Percentiles rank a stretch among this genome's conserved stretches.
Conservation (phyloP, 2,329 filamentous ascomycete species). For the Penicillium sp. region DNA sequence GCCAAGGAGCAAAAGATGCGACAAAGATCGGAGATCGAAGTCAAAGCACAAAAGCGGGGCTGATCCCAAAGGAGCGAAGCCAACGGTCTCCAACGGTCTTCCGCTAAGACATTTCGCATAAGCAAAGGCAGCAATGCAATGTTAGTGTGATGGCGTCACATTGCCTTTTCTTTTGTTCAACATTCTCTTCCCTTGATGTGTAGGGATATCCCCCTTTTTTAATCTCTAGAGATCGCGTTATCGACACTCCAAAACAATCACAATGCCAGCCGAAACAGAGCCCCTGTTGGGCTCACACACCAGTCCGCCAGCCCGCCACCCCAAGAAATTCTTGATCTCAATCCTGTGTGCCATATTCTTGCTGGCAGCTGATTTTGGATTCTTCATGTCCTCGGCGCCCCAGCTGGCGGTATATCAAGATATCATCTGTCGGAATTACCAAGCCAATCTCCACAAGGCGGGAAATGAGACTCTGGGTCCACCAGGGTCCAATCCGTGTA, state of each 20-base stretch:
- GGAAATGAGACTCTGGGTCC: neutral
- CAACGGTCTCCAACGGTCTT: neutral
- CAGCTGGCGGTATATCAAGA: slow-evolving; percentile 31
- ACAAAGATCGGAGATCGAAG: neutral
- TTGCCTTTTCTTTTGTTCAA: neutral
- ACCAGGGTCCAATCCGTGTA: slow-evolving; percentile 21
- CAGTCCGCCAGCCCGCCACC: neutral
- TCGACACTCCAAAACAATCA: neutral
- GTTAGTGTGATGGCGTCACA: neutral
- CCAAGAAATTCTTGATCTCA: slow-evolving; percentile 20
- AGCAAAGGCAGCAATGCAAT: neutral
- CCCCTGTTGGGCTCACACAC: slow-evolving; percentile 7
- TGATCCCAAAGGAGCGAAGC: neutral
- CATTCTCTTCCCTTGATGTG: neutral
- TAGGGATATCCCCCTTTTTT: neutral
- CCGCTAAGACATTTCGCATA: neutral
- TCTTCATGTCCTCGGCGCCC: slow-evolving; percentile 21
- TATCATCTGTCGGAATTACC: slow-evolving; percentile 29
- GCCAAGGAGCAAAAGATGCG: no score
- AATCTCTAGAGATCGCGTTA: neutral
- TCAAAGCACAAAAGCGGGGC: neutral
- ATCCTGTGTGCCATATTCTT: slow-evolving; percentile 17
- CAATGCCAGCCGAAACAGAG: slow-evolving; percentile 8
- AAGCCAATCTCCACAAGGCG: slow-evolving; percentile 5
- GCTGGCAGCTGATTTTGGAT: slow-evolving; percentile 24